Conservation (phyloP, 1,284 basidiomycete species). For the Taiwanofungus camphoratus region DNA sequence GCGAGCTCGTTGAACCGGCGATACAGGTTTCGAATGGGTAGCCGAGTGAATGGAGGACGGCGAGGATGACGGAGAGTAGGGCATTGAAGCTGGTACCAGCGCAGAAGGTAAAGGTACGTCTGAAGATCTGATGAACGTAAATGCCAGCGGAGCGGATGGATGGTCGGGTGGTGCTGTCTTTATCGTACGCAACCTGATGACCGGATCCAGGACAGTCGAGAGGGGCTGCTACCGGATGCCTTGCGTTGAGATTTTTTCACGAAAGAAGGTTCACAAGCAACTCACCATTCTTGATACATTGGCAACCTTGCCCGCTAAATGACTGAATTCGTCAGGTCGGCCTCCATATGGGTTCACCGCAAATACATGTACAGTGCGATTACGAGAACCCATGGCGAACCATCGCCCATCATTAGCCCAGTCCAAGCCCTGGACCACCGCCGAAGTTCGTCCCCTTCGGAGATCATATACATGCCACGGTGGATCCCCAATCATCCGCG, state of each 20-base stretch:
- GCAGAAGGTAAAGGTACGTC: conserved; percentile 32
- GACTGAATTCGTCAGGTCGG: conserved; percentile 55
- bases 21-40: conserved; percentile 29
- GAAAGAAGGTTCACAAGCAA: too few relatives aligned
- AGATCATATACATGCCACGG: conserved; percentile 67
- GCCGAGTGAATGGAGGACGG: conserved; percentile 27
- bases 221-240: conserved; percentile 48
- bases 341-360: conserved; percentile 76
- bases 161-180: conserved; percentile 30
- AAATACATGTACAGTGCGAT: conserved; percentile 69
- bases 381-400: conserved; percentile 62
- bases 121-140: conserved; percentile 46
- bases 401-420: conserved; percentile 66
- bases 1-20: conserved; percentile 29
- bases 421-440: conserved; percentile 51
- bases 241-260: too few relatives aligned
- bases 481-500: conserved; percentile 21
- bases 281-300: conserved; percentile 50
- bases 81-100: conserved; percentile 33
- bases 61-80: conserved; percentile 28
- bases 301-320: conserved; percentile 51
- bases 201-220: conserved; percentile 49
- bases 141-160: conserved; percentile 39
- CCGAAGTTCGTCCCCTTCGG: conserved; percentile 65
- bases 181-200: conserved; percentile 48